These are phyloP conservation scores for Solanum rostratum DNA, from an alignment of 257 asterid genomes.

Conservation along the genomic window DNA sequence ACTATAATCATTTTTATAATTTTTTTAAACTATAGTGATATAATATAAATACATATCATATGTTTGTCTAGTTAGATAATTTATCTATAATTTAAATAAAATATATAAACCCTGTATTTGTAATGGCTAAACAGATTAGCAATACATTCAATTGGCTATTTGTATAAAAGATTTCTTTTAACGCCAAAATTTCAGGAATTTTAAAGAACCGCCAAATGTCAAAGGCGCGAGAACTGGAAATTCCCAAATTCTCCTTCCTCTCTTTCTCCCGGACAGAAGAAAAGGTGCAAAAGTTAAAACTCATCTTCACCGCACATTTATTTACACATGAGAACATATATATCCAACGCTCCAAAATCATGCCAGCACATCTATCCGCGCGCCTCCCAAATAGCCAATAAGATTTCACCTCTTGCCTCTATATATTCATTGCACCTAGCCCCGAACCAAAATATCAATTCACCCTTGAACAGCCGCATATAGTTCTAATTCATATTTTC, in stretches of 20 bases:
- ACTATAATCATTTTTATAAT: too few species aligned
- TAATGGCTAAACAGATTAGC: too few species aligned
- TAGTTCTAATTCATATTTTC: neutral
- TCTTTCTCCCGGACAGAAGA: neutral
- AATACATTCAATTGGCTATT: neutral
- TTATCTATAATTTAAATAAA: too few species aligned
- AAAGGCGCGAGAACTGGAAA: constrained; percentile 6
- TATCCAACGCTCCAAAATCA: neutral
- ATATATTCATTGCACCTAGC: neutral
- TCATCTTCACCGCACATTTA: neutral
- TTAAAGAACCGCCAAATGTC: neutral
- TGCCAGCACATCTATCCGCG: constrained; percentile 16
- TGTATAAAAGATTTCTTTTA: neutral
- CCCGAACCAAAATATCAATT: neutral
- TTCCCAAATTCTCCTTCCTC: neutral
- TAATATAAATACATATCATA: too few species aligned
- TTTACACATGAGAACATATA: neutral
- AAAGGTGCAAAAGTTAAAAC: neutral
- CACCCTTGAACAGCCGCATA: too few species aligned
- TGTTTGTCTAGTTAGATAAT: too few species aligned
- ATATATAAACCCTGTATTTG: too few species aligned
- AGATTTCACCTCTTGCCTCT: neutral
- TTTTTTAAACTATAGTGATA: too few species aligned
- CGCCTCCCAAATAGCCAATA: constrained; percentile 3
- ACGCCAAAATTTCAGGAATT: neutral